Evolutionary conservation across 73 alveolate species (phyloP).

Genomic region (Symbiodinium pilosum): DNA sequence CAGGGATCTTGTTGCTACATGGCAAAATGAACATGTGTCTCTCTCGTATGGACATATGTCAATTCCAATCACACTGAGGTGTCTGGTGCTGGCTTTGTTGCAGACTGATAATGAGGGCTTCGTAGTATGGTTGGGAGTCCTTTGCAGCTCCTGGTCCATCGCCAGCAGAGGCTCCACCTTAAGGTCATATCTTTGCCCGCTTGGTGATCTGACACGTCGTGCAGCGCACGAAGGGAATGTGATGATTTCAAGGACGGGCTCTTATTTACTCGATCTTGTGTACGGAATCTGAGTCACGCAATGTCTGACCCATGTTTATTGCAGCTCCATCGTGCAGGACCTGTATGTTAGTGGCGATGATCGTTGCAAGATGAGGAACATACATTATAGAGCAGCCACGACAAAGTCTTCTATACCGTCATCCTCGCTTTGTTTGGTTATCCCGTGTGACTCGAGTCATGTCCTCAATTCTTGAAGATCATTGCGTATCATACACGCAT

Average conservation of each 20-base stretch:
- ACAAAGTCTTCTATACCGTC: slow-evolving; percentile 19
- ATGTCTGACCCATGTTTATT: too few species aligned
- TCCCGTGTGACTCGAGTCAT: not conserved
- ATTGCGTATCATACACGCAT: too few species aligned
- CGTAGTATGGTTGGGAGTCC: not conserved
- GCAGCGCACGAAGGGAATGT: not conserved
- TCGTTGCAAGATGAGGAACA: not conserved
- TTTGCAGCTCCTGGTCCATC: not conserved
- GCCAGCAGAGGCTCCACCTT: not conserved
- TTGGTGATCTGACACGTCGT: not conserved
- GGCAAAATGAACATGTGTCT: not conserved
- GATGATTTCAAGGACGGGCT: not conserved
- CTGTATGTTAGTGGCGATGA: not conserved
- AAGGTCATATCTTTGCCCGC: not conserved
- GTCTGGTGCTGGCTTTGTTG: not conserved
- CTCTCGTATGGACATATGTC: too few species aligned
- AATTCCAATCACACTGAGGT: not conserved
- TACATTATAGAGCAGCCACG: slow-evolving; percentile 35
- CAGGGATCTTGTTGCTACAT: not conserved
- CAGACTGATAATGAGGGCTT: not conserved
- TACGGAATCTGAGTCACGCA: too few species aligned
- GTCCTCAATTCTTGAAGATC: not conserved
- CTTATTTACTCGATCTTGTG: not conserved
- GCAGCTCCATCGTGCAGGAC: not conserved
- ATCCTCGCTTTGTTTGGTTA: slow-evolving; percentile 25